Evolutionary conservation across 176 grass and related monocot genomes (phyloP), one percentile per base, ranked within the genome.

Genomic region (Aechmea fasciata): DNA sequence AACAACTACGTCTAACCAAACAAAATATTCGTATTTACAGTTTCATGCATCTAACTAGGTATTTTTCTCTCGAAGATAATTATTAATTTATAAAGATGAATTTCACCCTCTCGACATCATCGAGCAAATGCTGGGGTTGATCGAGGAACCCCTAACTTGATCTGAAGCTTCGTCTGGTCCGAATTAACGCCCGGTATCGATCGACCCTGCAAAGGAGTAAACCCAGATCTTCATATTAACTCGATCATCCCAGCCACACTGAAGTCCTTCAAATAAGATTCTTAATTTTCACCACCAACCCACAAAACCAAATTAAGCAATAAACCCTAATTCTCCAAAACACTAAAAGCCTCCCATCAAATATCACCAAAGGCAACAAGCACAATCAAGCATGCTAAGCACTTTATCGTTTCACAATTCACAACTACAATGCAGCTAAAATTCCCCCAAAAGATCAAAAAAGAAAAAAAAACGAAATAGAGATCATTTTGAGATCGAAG

Each of bases 121-220:
- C 94, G 62, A 99, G 85, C 79, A 90, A 69, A 71, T 90, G 84
- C 51, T 99, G 89, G 72, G 72, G 80, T 83, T 2, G 84, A 72
- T 80, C 67, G 81, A 49, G 89, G 89, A 13, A 93, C 84, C 1
- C 94, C 94, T 22, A 99, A 79, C 73, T 87, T 91, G 80, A 97
- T 92, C 82, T 92, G 75, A 65, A 97, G 94, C 75, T 99, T 99
- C 94, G 90, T 99, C 82, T 99, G 89, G 47, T 90, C 87, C 7
- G 86, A 90, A 84, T 82, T 90, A 63, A 90, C 89, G 77, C 94
- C 94, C 3, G 94, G 94, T 75, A 92, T 88, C 65, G 94, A 92
- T 88, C 65, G 94, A 78, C 65, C 89, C 87, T 97, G 79, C 57
- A 70, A 41, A 5, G 33, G 6, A 41, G 33, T 6, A 41, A 41